A percentile compares a stretch with the other conserved stretches of the same genome.
These are phyloP conservation scores for Aspergillus japonicus DNA, from an alignment of 2,329 filamentous ascomycete species.

Conservation along the genomic window DNA sequence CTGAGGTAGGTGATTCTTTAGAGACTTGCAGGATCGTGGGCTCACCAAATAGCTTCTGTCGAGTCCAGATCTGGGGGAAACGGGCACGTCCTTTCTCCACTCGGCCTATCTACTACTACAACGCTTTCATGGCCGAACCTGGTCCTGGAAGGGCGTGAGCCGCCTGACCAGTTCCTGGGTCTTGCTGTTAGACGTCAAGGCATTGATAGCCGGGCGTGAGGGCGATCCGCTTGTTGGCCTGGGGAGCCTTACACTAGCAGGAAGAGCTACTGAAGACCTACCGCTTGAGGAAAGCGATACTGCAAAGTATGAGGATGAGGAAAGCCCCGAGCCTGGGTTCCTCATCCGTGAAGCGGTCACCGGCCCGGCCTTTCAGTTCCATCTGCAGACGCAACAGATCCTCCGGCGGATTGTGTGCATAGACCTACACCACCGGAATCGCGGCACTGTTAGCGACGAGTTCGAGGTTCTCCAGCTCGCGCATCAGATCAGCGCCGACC, in stretches of 20 bases:
- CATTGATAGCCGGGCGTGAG: slow-evolving; percentile 37
- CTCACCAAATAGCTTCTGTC: slow-evolving; percentile 27
- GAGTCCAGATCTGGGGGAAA: slow-evolving; percentile 25
- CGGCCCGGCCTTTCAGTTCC: slow-evolving; percentile 35
- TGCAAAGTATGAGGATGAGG: not conserved
- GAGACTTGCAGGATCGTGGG: not conserved
- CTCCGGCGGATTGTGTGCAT: slow-evolving; percentile 36
- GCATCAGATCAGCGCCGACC: slow-evolving; percentile 36
- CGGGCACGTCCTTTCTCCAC: slow-evolving; percentile 32
- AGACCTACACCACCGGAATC: slow-evolving; percentile 39
- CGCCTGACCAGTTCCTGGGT: slow-evolving; percentile 34
- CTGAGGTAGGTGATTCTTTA: slow-evolving; percentile 28
- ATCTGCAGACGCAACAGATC: slow-evolving; percentile 34
- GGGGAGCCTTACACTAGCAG: slow-evolving; percentile 19
- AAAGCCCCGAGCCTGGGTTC: slow-evolving; percentile 15
- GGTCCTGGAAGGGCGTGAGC: slow-evolving; percentile 29
- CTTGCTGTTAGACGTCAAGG: slow-evolving; percentile 36
- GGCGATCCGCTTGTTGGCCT: slow-evolving; percentile 34
- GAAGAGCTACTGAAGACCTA: not conserved
- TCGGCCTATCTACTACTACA: slow-evolving; percentile 33
- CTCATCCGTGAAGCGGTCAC: slow-evolving; percentile 33
- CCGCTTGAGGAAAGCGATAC: not conserved
- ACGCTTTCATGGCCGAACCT: slow-evolving; percentile 27
- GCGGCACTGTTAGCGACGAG: slow-evolving; percentile 38
- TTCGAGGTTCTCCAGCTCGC: slow-evolving; percentile 41